Evolutionary conservation across 2,329 filamentous ascomycete genomes (phyloP), one percentile per base, ranked within the genome.

Genomic region (Exophiala sp.): DNA sequence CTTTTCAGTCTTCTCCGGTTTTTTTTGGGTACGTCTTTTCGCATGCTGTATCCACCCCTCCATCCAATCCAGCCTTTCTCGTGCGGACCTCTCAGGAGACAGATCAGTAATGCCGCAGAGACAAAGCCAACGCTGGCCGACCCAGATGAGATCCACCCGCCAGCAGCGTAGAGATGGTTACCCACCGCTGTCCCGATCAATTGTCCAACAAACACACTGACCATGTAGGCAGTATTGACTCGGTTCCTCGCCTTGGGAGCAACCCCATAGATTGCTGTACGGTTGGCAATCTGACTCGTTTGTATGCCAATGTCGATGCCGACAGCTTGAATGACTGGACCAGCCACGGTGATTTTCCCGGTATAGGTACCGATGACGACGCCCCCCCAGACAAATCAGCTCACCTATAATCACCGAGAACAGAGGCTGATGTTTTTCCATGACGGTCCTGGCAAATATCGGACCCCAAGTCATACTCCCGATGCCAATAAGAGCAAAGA

Each of bases 151-250:
- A 74, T 68, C 80, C 80, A 83, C 0, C 80, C 80, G 0, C 70
- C 73, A 5, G 65, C 52, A 2, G 77, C 77, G 62, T 79, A 83
- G 8, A 82, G 65, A 37, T 71, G 67, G 57, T 77, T 80, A 0
- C 79, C 78, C 5, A 79, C 78, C 1, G 78, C 73, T 0, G 81
- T 83, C 0, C 86, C 86, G 1, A 81, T 82, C 40, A 93, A 62
- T 69, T 93, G 87, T 0, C 87, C 87, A 27, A 77, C 80, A 60
- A 91, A 91, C 0, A 80, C 81, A 8, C 77, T 75, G 0, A 89
- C 76, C 87, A 91, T 93, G 61, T 88, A 93, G 1, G 82, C 85
- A 0, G 86, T 89, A 63, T 93, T 93, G 22, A 91, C 77, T 3
- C 87, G 70, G 65, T 89, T 93, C 2, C 85, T 70, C 0, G 82